Base-by-base conservation (phyloP, 2,329 filamentous ascomycete genomes). In the Fusarium sambucinum region DNA sequence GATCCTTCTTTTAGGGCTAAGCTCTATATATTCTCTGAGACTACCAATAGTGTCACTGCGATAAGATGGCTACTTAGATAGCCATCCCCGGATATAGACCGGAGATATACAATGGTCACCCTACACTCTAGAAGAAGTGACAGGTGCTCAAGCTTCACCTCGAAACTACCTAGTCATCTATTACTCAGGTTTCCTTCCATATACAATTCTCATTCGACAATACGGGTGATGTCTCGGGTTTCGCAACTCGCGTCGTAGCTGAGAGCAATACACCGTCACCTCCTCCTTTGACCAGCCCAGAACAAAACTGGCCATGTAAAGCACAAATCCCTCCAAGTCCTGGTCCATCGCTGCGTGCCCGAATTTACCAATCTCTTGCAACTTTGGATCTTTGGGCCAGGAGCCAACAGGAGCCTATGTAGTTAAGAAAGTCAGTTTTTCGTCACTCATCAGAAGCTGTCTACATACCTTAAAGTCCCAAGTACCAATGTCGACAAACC, bases 201-300 rank as follows among this genome's bases (percentile, higher is more conserved):
- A 66, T 0, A 66, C 63, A 6, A 66, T 52, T 17, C 13, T 48
- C 5, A 66, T 16, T 6, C 63, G 55, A 16, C 61, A 66, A 33
- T 66, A 66, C 3, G 63, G 63, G 19, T 66, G 63, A 13, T 52
- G 13, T 17, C 23, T 61, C 3, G 17, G 11, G 0, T 46, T 47
- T 0, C 61, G 63, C 27, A 66, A 16, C 27, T 66, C 63, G 9
- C 48, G 51, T 5, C 63, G 44, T 12, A 66, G 55, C 10, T 66
- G 63, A 6, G 63, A 60, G n/a, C 63, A 66, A 35, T 66, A 66
- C 16, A 66, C 45, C 2, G 17, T 35, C 1, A 66, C 63, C 19
- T 66, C 55, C 9, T 66, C 63, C 14, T 41, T 48, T 0, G 63
- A 66, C 63, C 63, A 66, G 1, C 61, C 63, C 11, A 66, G 5